Evolutionary conservation across 1,139 yeast species (phyloP), one percentile per base, ranked within the genome.

Genomic region (Saccharomyces hybrid): DNA sequence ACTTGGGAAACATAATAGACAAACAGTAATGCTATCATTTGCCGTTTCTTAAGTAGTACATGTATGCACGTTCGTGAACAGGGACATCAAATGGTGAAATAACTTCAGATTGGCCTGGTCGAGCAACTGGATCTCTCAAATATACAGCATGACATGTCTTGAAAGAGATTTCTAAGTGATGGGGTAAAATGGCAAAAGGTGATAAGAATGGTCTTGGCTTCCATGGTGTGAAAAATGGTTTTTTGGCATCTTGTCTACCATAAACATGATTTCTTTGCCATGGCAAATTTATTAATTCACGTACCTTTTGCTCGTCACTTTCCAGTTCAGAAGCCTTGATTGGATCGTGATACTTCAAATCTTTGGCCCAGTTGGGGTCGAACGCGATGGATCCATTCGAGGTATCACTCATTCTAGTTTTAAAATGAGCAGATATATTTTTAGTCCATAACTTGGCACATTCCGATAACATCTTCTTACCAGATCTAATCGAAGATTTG

Each of bases 31-130:
- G 3, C 31, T 26, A 14, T 52, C 53, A 83, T 82, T 81, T 75
- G 62, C 88, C 88, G 68, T 82, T 85, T 76, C 95, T 84, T 57
- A 83, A 83, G 73, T 93, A 93, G 80, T 86, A 90, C 95, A 90
- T 88, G 77, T 88, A 91, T 47, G 98, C 96, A 72, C 96, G 83
- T 74, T 91, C 95, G 68, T 93, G 98, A 63, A 85, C 83, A 60
- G 84, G 86, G 60, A 83, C 78, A 49, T 86, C 85, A 74, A 86
- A 88, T 54, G 99, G 99, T 52, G 96, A 79, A 58, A 93, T 88
- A 56, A 93, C 96, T 75, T 93, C 99, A 31, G 97, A 88, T 67
- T 88, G 91, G 52, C 96, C 98, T 11, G 98, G 97, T 72, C 98
- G 82, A 11, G 98, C 96, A 55, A 93, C 91, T 14, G 99, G 99